Conservation (phyloP, 345 rosid genomes). For the Atalantia buxifolia region DNA sequence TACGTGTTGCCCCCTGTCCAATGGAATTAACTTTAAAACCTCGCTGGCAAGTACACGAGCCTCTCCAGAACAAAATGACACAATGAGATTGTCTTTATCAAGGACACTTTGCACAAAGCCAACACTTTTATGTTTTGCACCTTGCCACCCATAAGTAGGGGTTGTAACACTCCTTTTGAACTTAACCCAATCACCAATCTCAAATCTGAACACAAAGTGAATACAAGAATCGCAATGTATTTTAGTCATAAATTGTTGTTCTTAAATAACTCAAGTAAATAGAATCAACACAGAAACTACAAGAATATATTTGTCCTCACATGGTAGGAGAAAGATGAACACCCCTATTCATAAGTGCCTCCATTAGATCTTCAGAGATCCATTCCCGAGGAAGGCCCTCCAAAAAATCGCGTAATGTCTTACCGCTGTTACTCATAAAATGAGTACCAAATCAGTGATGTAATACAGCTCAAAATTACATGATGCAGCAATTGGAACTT, state of each 20-base stretch:
- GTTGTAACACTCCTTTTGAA: slow-evolving; percentile 68
- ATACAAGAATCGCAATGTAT: not conserved
- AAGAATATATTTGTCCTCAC: slow-evolving; percentile 42
- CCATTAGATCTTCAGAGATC: slow-evolving; percentile 97
- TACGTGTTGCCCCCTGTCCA: slow-evolving; percentile 96
- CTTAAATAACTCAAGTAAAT: not conserved
- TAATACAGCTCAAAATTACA: not conserved
- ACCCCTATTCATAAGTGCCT: slow-evolving; percentile 71
- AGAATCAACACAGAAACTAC: slow-evolving; percentile 13
- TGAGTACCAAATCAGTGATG: slow-evolving; percentile 6
- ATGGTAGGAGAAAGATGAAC: slow-evolving; percentile 82
- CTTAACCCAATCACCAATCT: slow-evolving; percentile 96
- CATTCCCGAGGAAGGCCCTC: slow-evolving; percentile 98
- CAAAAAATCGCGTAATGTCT: slow-evolving; percentile 82
- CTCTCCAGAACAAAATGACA: slow-evolving; percentile 90
- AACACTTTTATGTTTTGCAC: slow-evolving; percentile 83
- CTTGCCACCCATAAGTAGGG: slow-evolving; percentile 93
- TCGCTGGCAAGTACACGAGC: slow-evolving; percentile 81
- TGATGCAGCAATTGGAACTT: not conserved
- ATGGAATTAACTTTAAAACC: slow-evolving; percentile 81
- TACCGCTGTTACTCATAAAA: slow-evolving; percentile 59
- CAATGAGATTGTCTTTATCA: slow-evolving; percentile 67
- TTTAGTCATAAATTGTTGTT: not conserved
- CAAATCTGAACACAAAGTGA: slow-evolving; percentile 49
- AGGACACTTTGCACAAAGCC: slow-evolving; percentile 88